phyloP scores from a whole-genome alignment of 2,329 filamentous ascomycete genomes.

The Neopestalotiopsis clavispora region DNA sequence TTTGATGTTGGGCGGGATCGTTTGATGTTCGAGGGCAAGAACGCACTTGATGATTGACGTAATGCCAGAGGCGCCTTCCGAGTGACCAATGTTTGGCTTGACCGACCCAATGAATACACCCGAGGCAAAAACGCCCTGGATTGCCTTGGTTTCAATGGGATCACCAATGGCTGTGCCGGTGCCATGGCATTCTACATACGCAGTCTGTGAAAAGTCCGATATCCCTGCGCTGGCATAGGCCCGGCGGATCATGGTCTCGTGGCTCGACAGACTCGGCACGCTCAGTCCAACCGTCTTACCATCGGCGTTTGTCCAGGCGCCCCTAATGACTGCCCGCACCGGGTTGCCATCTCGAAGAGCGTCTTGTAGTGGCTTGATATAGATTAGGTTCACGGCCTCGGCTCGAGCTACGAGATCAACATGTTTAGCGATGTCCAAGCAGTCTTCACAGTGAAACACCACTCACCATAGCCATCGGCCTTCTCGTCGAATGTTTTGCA shows the following conservation, averaged over 20 bases:
- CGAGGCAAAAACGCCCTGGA: conserved; percentile 26
- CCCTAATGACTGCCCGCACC: conserved; percentile 44
- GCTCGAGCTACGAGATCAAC: background rate
- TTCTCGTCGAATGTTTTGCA: conserved; percentile 4
- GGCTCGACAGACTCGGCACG: conserved; percentile 44
- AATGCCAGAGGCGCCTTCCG: conserved; percentile 48
- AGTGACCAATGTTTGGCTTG: conserved; percentile 9
- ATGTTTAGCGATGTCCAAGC: background rate
- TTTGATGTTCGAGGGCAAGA: conserved; percentile 43
- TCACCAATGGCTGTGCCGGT: conserved; percentile 31
- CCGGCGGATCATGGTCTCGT: conserved; percentile 39
- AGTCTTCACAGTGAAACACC: background rate
- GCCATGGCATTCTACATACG: conserved; percentile 34
- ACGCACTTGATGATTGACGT: conserved; percentile 47
- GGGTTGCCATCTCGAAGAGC: conserved; percentile 47
- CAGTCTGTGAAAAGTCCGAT: conserved; percentile 25
- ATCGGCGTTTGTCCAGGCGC: conserved; percentile 44
- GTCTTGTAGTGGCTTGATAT: conserved; percentile 41
- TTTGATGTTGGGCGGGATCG: conserved; percentile 41
- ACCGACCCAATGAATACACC: conserved; percentile 32
- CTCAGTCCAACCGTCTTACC: conserved; percentile 51
- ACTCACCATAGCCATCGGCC: background rate
- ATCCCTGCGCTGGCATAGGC: conserved; percentile 40
- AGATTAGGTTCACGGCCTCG: conserved; percentile 29
- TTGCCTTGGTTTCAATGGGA: conserved; percentile 29